Evolutionary conservation across 2,329 filamentous ascomycete genomes (phyloP).

Genomic region (Aureobasidium melanogenum): DNA sequence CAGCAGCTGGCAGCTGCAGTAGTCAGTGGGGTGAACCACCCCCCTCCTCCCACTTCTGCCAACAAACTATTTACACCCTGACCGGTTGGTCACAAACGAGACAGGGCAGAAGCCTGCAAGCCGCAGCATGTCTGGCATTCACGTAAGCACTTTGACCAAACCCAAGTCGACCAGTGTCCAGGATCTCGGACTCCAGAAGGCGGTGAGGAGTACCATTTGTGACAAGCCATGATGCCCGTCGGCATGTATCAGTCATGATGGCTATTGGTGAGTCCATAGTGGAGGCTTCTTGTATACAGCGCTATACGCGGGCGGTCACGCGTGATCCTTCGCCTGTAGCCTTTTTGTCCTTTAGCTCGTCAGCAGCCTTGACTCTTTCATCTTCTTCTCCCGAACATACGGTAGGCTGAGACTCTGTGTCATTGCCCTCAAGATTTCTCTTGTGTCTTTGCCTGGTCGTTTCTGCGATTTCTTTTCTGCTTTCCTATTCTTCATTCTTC

Average conservation of each 20-base stretch:
- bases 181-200: neutral
- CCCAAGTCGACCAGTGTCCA: neutral
- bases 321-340: constrained; percentile 9
- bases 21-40: constrained; percentile 1
- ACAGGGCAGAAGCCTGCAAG: neutral
- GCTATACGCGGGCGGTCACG: constrained; percentile 9
- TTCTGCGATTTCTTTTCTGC: neutral
- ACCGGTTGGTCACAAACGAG: constrained; percentile 5
- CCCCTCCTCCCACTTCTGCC: neutral
- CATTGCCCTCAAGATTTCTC: neutral
- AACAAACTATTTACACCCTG: neutral
- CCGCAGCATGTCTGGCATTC: neutral
- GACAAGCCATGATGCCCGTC: neutral
- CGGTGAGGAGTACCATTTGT: neutral
- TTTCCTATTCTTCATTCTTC: constrained; percentile 4
- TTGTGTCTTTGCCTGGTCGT: neutral
- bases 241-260: neutral
- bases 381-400: neutral
- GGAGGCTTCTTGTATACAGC: neutral
- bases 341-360: neutral
- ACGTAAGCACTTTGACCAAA: neutral
- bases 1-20: constrained; percentile 4
- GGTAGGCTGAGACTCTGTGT: constrained; percentile 9
- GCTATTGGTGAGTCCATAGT: constrained; percentile 3
- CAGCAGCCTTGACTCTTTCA: constrained; percentile 8